Evolutionary conservation across 495 filamentous ascomycete species (phyloP).

Genomic region (Platismatia glauca): DNA sequence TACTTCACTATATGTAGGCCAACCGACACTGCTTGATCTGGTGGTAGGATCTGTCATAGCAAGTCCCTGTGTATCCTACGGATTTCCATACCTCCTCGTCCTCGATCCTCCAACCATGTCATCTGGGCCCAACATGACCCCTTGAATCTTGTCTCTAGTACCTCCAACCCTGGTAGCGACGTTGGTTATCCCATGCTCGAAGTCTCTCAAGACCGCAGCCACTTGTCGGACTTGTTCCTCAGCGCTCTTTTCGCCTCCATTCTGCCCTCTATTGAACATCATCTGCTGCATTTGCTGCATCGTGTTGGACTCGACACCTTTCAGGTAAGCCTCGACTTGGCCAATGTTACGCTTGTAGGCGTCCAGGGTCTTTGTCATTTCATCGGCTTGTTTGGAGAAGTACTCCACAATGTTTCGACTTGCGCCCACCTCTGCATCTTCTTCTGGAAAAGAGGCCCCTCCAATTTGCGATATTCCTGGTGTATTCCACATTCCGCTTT

Average conservation of each 20-base stretch:
- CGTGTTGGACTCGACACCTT: slow-evolving; percentile 61
- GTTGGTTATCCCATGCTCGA: slow-evolving; percentile 68
- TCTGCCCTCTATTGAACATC: slow-evolving; percentile 45
- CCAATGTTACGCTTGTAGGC: slow-evolving; percentile 59
- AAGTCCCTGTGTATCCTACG: neutral
- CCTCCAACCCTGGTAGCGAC: slow-evolving; percentile 63
- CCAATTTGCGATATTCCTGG: slow-evolving; percentile 20
- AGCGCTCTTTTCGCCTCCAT: slow-evolving; percentile 38
- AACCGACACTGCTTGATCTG: neutral
- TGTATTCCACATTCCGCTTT: slow-evolving; percentile 45
- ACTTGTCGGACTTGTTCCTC: slow-evolving; percentile 49
- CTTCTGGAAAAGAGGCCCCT: slow-evolving; percentile 38
- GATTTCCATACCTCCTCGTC: slow-evolving; percentile 3
- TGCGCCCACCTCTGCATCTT: slow-evolving; percentile 43
- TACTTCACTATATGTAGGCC: neutral
- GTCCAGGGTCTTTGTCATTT: slow-evolving; percentile 57
- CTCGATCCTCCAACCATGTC: slow-evolving; percentile 1
- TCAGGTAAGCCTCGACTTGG: slow-evolving; percentile 77
- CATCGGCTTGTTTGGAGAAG: slow-evolving; percentile 64
- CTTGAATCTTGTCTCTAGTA: slow-evolving; percentile 61
- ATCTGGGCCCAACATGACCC: slow-evolving; percentile 46
- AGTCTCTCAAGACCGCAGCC: slow-evolving; percentile 60
- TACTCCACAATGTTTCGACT: slow-evolving; percentile 58
- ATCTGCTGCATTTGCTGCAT: slow-evolving; percentile 62
- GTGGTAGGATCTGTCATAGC: neutral